Evolutionary conservation across 257 asterid species (phyloP).

Genomic region (Eustoma russellianum): DNA sequence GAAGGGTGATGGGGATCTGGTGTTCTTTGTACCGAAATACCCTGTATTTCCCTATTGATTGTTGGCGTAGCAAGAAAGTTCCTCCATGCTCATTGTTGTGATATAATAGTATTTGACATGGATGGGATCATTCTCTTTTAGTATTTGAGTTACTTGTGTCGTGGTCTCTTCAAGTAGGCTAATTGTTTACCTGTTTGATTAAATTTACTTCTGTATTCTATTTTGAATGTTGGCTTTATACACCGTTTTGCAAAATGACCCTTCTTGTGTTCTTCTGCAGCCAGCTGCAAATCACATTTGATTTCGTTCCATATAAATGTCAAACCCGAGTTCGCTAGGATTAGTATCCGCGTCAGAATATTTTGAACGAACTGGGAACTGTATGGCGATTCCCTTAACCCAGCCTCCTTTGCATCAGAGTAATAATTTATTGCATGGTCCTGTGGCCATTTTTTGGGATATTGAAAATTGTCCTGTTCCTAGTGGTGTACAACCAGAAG

Average conservation of each 20-base stretch:
- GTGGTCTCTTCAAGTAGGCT: neutral
- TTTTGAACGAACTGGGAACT: constrained; percentile 24
- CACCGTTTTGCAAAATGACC: neutral
- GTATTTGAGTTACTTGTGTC: too few relatives aligned
- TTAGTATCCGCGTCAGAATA: constrained; percentile 22
- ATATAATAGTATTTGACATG: too few relatives aligned
- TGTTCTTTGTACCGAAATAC: too few relatives aligned
- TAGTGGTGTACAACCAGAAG: constrained; percentile 75
- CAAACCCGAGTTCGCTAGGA: constrained; percentile 25
- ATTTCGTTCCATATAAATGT: constrained; percentile 23
- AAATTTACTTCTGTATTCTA: too few relatives aligned
- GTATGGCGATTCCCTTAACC: constrained; percentile 19
- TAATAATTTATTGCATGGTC: constrained; percentile 31
- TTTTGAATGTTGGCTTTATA: neutral
- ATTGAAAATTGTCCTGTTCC: constrained; percentile 97
- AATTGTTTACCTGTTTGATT: neutral
- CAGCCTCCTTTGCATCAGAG: constrained; percentile 25
- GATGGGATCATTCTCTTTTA: too few relatives aligned
- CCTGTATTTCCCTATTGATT: too few relatives aligned
- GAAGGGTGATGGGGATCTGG: too few relatives aligned
- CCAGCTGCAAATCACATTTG: constrained; percentile 10
- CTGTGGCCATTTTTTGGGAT: constrained; percentile 90
- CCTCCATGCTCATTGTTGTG: too few relatives aligned
- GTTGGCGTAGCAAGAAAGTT: too few relatives aligned
- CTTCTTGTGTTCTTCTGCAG: constrained; percentile 15